Conservation (phyloP, 202 grass and related monocot genomes). For the Carex arenaria region DNA sequence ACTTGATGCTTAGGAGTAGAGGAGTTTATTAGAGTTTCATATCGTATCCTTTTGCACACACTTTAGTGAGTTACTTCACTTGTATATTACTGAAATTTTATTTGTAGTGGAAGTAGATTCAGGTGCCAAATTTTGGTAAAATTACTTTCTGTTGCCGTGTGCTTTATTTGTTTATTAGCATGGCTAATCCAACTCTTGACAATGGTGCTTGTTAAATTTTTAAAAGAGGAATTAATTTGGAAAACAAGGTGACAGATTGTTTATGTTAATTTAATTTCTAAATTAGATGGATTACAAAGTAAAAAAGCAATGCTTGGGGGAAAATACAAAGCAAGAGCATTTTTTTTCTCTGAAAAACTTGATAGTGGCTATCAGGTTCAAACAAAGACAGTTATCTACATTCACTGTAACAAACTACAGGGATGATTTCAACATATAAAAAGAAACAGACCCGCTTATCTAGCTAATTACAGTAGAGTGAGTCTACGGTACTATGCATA, state of each 20-base stretch:
- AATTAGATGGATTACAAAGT: not conserved
- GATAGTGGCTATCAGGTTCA: too few relatives aligned
- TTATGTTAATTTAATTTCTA: not conserved
- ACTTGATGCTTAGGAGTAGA: not conserved
- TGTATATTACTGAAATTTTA: constrained; percentile 6
- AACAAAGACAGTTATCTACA: too few relatives aligned
- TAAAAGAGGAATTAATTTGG: not conserved
- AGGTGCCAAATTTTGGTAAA: not conserved
- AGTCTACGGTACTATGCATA: too few relatives aligned
- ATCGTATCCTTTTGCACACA: not conserved
- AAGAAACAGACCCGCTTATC: too few relatives aligned
- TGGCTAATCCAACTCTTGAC: not conserved
- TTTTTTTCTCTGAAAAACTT: not conserved
- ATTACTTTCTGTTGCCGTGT: not conserved
- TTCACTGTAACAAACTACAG: too few relatives aligned
- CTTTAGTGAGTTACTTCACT: not conserved
- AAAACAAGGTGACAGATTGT: not conserved
- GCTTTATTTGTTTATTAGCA: not conserved
- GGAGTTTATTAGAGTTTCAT: not conserved
- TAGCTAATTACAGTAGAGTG: too few relatives aligned
- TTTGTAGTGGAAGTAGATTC: not conserved
- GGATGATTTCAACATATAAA: too few relatives aligned
- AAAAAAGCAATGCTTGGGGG: not conserved
- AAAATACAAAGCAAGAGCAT: not conserved
- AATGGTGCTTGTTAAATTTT: not conserved